Evolutionary conservation across 768 basidiomycete genomes (phyloP).

Genomic region (Russula sp.): DNA sequence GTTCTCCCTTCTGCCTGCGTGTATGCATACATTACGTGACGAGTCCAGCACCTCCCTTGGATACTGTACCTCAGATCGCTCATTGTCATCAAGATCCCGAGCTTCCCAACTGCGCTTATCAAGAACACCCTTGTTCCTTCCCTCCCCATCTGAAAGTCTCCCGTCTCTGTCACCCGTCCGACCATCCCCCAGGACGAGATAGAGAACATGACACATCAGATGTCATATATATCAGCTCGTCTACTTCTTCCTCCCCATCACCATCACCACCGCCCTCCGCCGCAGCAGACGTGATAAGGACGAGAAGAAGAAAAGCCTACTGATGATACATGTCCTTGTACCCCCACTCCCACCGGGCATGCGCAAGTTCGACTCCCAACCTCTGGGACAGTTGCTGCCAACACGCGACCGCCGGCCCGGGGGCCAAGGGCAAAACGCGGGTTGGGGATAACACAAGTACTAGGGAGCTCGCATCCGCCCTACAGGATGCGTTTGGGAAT

Average conservation of each 20-base stretch:
- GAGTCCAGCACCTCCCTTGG: background rate
- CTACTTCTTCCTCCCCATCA: background rate
- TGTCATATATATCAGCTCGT: background rate
- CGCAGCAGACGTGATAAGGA: background rate
- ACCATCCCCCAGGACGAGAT: background rate
- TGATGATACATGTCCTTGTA: slow-evolving; percentile 9
- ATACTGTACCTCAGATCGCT: background rate
- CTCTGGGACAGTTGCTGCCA: background rate
- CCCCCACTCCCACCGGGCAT: background rate
- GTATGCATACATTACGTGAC: background rate
- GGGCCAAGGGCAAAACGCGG: background rate
- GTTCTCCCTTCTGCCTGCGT: background rate
- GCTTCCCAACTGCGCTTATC: background rate
- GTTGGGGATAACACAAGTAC: background rate
- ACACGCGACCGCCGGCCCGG: background rate
- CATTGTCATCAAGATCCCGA: background rate
- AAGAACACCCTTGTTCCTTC: slow-evolving; percentile 12
- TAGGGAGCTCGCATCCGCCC: background rate
- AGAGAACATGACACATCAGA: background rate
- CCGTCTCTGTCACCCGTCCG: background rate
- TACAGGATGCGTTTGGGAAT: slow-evolving; percentile 7
- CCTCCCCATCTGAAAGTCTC: slow-evolving; percentile 4
- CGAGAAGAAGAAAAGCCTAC: slow-evolving; percentile 2
- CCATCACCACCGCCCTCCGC: background rate
- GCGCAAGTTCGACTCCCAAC: slow-evolving; percentile 1